Evolutionary conservation across 2,329 filamentous ascomycete species (phyloP).

Genomic region (Fusarium chuoi): DNA sequence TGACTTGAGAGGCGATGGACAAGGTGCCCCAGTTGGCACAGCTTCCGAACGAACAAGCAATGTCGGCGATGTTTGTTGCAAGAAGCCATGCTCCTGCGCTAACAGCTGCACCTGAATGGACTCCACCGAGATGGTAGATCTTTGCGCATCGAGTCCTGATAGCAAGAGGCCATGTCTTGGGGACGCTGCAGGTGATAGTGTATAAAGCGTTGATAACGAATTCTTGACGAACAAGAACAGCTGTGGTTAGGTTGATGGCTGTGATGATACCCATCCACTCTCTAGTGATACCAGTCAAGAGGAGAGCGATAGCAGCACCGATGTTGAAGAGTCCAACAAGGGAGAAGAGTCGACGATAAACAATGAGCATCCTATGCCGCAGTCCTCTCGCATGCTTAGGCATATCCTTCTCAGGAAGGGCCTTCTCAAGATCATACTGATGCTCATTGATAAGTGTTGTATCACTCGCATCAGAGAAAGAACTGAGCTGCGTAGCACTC

Average conservation of each 20-base stretch:
- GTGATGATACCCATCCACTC: constrained; percentile 55
- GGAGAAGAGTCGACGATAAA: constrained; percentile 67
- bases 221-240: constrained; percentile 64
- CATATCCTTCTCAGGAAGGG: constrained; percentile 55
- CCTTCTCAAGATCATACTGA: constrained; percentile 43
- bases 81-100: constrained; percentile 61
- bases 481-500: constrained; percentile 38
- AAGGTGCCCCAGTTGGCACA: constrained; percentile 35
- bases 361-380: constrained; percentile 58
- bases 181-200: constrained; percentile 56
- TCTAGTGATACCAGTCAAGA: constrained; percentile 48
- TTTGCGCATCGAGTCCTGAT: constrained; percentile 59
- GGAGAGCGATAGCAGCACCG: constrained; percentile 56
- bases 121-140: constrained; percentile 62
- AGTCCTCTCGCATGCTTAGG: constrained; percentile 52
- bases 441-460: constrained; percentile 38
- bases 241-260: constrained; percentile 59
- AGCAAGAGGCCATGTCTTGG: constrained; percentile 58
- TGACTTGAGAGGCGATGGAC: constrained; percentile 54
- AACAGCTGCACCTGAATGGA: constrained; percentile 61
- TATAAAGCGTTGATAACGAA: constrained; percentile 64
- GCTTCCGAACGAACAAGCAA: constrained; percentile 31
- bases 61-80: constrained; percentile 49
- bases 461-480: constrained; percentile 29
- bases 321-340: constrained; percentile 63